Base-by-base conservation (phyloP, 768 basidiomycete species). In the Cubamyces lactineus region DNA sequence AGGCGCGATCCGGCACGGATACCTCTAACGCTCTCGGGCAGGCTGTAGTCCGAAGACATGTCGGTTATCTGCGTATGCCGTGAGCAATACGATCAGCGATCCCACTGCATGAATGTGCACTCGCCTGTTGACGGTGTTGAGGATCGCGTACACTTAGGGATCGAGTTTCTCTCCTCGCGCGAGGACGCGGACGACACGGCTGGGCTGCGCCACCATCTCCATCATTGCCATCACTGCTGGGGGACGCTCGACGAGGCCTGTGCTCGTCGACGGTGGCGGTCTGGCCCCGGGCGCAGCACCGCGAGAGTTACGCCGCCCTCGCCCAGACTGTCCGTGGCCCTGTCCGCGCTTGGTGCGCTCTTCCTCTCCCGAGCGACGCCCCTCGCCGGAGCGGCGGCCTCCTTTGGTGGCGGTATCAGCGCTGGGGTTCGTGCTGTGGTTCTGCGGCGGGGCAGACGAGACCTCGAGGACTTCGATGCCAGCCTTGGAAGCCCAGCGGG, bases 111-210 rank as follows among this genome's bases (percentile, higher is more conserved):
- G 1, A 28, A 6, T 6, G 19, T 21, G 2, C 24, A 42, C 61
- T 51, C 46, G 30, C 54, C 51, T 46, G 57, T 55, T 48, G 38
- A 34, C 40, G 28, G 42, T 23, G 15, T 42, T 43, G n/a, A 34
- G n/a, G 6, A 38, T 5, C 23, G 41, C 13, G 30, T 70, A 61
- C 41, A 21, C 30, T 24, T 60, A 64, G 28, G 82, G 83, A 45
- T 94, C 91, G 55, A 94, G 74, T 74, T 92, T 92, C 80, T 94
- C 92, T 34, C 92, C 92, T 13, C 92, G 84, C 1, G 92, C 89
- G 62, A 94, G 83, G 28, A 94, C 87, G 24, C 91, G 80, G 38
- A 93, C 86, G 65, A 89, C 87, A 64, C 85, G 87, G 72, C 83
- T 87, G 7, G 89, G 87, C 65, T 90, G 87, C 21, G 86, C 78